A percentile compares a stretch with the other conserved stretches of the same genome.
Evolutionary conservation across 768 basidiomycete genomes (phyloP).

Genomic region (Mycena chlorophos): DNA sequence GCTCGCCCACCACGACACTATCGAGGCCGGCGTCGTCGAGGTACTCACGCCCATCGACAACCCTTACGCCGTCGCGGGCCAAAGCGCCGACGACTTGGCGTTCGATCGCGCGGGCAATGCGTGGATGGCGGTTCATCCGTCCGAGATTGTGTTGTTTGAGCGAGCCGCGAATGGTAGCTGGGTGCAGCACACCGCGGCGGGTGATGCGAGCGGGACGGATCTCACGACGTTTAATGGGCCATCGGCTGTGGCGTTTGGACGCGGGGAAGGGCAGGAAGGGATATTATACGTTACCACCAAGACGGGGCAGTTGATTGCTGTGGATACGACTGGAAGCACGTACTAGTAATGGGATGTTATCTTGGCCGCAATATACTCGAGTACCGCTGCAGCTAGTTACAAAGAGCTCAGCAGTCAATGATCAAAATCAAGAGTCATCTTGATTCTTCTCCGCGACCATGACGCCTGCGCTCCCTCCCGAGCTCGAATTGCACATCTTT

Average conservation of each 20-base stretch:
- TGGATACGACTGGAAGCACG: not conserved
- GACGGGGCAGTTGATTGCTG: not conserved
- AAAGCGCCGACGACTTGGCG: conserved; percentile 6
- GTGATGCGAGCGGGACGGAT: not conserved
- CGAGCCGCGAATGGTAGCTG: conserved; percentile 1
- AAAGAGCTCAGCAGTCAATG: no score
- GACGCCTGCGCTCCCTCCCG: no score
- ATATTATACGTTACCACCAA: not conserved
- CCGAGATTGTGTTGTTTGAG: not conserved
- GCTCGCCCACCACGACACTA: not conserved
- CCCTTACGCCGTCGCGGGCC: not conserved
- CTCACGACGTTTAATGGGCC: not conserved
- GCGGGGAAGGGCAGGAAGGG: not conserved
- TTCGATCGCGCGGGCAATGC: conserved; percentile 6
- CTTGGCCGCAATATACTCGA: no score
- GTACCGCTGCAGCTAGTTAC: no score
- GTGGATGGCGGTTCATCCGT: conserved; percentile 6
- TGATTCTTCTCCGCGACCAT: no score
- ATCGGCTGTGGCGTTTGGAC: not conserved
- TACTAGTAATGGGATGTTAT: no score
- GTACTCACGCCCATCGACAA: not conserved
- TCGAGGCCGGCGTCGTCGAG: conserved; percentile 1
- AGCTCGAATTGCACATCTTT: no score
- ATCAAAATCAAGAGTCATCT: no score
- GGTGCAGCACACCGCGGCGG: conserved; percentile 5